Conservation (phyloP, 257 asterid genomes). For the Ocimum tenuiflorum region DNA sequence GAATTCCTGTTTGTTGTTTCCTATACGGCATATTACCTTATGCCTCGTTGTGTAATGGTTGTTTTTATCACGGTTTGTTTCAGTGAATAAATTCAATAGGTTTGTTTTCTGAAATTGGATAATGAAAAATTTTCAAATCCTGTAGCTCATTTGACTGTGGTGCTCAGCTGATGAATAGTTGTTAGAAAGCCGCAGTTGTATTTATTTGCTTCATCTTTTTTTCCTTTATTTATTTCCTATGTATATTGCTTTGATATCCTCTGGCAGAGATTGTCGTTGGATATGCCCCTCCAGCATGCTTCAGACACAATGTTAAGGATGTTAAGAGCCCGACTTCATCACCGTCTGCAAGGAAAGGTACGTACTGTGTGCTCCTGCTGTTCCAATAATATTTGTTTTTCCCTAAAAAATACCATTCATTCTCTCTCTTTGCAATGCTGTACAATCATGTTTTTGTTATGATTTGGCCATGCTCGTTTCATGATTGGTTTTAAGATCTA, state of each 20-base stretch:
- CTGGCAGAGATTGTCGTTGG: slow-evolving; percentile 76
- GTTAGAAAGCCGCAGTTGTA: slow-evolving; percentile 2
- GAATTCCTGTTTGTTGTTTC: neutral
- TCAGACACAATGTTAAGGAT: slow-evolving; percentile 76
- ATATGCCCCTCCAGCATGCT: slow-evolving; percentile 84
- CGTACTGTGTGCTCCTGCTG: slow-evolving; percentile 17
- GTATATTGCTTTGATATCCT: slow-evolving; percentile 14
- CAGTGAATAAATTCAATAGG: neutral
- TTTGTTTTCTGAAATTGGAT: neutral
- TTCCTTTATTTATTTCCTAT: neutral
- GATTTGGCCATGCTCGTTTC: too few relatives aligned
- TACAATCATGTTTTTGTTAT: too few relatives aligned
- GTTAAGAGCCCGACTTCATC: slow-evolving; percentile 87
- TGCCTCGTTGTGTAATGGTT: too few relatives aligned
- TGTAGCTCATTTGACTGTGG: neutral
- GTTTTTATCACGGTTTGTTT: neutral
- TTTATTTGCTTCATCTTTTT: neutral
- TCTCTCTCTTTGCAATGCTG: neutral
- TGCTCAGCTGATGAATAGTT: neutral
- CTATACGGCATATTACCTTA: too few relatives aligned
- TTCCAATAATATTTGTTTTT: slow-evolving; percentile 17
- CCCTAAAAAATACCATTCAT: too few relatives aligned
- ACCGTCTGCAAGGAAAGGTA: slow-evolving; percentile 82
- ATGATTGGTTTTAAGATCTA: too few relatives aligned
- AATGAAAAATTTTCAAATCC: neutral